Evolutionary conservation across 2,329 filamentous ascomycete genomes (phyloP).

Genomic region (Xylariaceae sp.): DNA sequence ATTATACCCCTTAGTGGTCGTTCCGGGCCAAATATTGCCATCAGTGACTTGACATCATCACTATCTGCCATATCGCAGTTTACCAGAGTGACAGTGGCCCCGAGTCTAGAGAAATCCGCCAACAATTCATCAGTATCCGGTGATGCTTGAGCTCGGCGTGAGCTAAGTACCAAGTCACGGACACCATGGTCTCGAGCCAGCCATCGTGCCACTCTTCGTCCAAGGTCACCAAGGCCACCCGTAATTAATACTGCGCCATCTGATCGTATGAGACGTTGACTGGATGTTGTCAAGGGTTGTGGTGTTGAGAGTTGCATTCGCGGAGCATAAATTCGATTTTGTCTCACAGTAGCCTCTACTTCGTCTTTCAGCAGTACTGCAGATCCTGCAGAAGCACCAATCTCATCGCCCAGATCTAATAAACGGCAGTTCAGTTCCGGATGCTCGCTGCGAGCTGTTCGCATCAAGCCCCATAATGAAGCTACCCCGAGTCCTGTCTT

Average conservation of each 20-base stretch:
- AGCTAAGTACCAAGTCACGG: slow-evolving; percentile 29
- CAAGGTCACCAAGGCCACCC: slow-evolving; percentile 30
- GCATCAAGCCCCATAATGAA: slow-evolving; percentile 30
- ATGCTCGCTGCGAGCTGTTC: slow-evolving; percentile 29
- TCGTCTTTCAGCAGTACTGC: slow-evolving; percentile 18
- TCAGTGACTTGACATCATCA: slow-evolving; percentile 20
- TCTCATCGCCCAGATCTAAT: slow-evolving; percentile 23
- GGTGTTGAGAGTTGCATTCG: slow-evolving; percentile 18
- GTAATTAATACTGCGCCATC: slow-evolving; percentile 30
- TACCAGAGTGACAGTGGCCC: slow-evolving; percentile 24
- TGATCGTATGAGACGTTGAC: slow-evolving; percentile 14
- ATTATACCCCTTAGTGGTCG: slow-evolving; percentile 31
- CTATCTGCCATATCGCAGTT: slow-evolving; percentile 24
- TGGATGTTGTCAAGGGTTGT: slow-evolving; percentile 4
- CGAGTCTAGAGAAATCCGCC: slow-evolving; percentile 21
- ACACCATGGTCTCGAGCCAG: slow-evolving; percentile 25
- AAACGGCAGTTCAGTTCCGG: slow-evolving; percentile 28
- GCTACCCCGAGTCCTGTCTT: slow-evolving; percentile 20
- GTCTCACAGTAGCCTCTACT: slow-evolving; percentile 24
- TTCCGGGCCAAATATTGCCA: slow-evolving; percentile 22
- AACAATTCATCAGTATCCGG: slow-evolving; percentile 25
- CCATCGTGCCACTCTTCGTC: slow-evolving; percentile 25
- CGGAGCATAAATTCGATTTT: slow-evolving; percentile 18
- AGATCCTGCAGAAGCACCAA: slow-evolving; percentile 1
- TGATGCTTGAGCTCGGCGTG: slow-evolving; percentile 28